Conservation (phyloP, 2,329 filamentous ascomycete genomes). For the Pleochaeta shiraiana region DNA sequence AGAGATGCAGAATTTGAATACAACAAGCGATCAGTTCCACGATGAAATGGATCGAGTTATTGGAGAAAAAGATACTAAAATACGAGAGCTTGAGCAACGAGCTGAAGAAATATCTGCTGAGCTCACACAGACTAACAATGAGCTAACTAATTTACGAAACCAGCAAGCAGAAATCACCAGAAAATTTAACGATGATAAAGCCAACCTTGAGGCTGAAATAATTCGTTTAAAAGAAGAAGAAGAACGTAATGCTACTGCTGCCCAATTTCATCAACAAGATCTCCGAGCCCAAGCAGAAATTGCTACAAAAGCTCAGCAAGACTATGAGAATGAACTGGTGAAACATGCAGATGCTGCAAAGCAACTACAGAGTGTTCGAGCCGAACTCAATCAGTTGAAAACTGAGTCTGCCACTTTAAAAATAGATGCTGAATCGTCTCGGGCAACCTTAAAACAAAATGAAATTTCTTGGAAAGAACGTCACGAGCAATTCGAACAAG, state of each 20-base stretch:
- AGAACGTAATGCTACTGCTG: conserved; percentile 55
- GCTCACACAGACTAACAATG: conserved; percentile 57
- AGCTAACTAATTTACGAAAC: conserved; percentile 60
- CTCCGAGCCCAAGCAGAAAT: conserved; percentile 87
- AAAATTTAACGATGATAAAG: conserved; percentile 63
- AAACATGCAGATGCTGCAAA: conserved; percentile 95
- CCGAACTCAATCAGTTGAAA: conserved; percentile 64
- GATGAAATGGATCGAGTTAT: conserved; percentile 62
- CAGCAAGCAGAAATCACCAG: conserved; percentile 53
- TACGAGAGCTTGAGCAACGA: conserved; percentile 63
- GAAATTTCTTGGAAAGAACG: conserved; percentile 78
- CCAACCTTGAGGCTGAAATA: conserved; percentile 56
- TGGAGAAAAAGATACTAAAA: conserved; percentile 54
- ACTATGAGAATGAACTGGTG: conserved; percentile 84
- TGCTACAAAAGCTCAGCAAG: conserved; percentile 76
- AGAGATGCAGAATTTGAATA: conserved; percentile 54
- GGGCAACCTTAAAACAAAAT: conserved; percentile 53
- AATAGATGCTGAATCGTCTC: conserved; percentile 70
- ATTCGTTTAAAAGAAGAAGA: conserved; percentile 64
- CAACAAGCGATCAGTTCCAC: conserved; percentile 69
- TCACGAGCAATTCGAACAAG: conserved; percentile 58
- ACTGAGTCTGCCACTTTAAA: conserved; percentile 53
- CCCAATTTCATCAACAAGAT: conserved; percentile 74
- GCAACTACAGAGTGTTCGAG: conserved; percentile 53
- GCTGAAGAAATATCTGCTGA: conserved; percentile 69